A percentile compares a stretch with the other conserved stretches of the same genome.
Conservation (phyloP, 495 filamentous ascomycete genomes). For the Hyphodiscus hymeniophilus region DNA sequence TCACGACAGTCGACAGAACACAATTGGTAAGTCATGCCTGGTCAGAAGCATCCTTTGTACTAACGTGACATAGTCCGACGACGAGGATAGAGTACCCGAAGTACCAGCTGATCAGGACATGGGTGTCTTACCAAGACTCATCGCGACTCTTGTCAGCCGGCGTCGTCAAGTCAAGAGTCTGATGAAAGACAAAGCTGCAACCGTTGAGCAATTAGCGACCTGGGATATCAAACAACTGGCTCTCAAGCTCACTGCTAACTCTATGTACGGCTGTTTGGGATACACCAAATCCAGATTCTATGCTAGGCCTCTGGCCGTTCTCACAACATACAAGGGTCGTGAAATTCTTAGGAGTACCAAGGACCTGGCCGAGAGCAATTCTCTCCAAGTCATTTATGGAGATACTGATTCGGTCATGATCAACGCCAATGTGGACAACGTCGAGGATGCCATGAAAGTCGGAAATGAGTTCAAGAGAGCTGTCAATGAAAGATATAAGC, state of each 20-base stretch:
- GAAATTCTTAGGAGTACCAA: slow-evolving; percentile 95
- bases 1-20: slow-evolving; percentile 83
- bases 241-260: slow-evolving; percentile 95
- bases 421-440: slow-evolving; percentile 92
- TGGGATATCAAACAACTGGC: slow-evolving; percentile 98
- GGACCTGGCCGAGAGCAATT: slow-evolving; percentile 80
- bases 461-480: slow-evolving; percentile 58
- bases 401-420: slow-evolving; percentile 99
- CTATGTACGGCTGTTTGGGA: slow-evolving; percentile 98
- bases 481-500: slow-evolving; percentile 82
- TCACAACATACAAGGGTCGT: slow-evolving; percentile 94
- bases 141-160: slow-evolving; percentile 80
- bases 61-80: slow-evolving; percentile 48
- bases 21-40: slow-evolving; percentile 41
- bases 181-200: slow-evolving; percentile 90
- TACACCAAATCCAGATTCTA: slow-evolving; percentile 96
- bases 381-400: slow-evolving; percentile 91
- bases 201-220: slow-evolving; percentile 76
- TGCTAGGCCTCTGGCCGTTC: slow-evolving; percentile 85
- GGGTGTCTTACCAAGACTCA: slow-evolving; percentile 83
- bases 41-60: slow-evolving; percentile 7
- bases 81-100: slow-evolving; percentile 72
- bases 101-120: slow-evolving; percentile 57
- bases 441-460: slow-evolving; percentile 82
- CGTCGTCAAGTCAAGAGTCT: slow-evolving; percentile 85